Evolutionary conservation across 2,329 filamentous ascomycete genomes (phyloP), one percentile per base, ranked within the genome.

Genomic region (Talaromyces sp.): DNA sequence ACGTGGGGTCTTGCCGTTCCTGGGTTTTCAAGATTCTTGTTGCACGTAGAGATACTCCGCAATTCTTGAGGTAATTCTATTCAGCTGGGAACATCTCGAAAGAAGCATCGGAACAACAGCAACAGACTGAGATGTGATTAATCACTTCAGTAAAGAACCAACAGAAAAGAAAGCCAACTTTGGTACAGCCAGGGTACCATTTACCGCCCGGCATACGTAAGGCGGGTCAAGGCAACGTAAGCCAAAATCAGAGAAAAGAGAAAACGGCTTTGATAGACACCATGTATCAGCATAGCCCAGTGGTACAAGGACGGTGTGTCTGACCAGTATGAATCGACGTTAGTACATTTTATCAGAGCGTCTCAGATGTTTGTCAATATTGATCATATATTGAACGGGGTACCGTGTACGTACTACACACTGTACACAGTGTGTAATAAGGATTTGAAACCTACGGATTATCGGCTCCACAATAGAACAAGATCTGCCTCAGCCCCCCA

Each of bases 181-280:
- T 16, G 8, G n/a, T 35, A 18, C n/a, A 54, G 21, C 48, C n/a
- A 37, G n/a, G n/a, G 50, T 37, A 35, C n/a, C 50, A 35, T 37
- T 35, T 52, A 52, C 31, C 50, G 35, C 35, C 25, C 11, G 54
- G 54, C 25, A 40, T 57, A 57, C 54, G 54, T 57, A 57, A 57
- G 54, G 6, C 21, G 21, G 16, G 35, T 57, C 35, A 37, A 6
- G 37, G 35, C 54, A 28, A 57, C 54, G 54, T 57, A 57, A 57
- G 54, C 54, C 25, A 35, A 35, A 35, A 12, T 9, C 25, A 52
- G 23, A 42, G 21, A 58, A 46, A 46, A 28, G 7, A 23, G 3
- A 18, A 14, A n/a, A n/a, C 23, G 25, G n/a, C 25, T 50, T 16
- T 5, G 16, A 8, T 16, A 2, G 16, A 31, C 28, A 50, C 46